These are phyloP conservation scores for Vachellia pachyceras DNA, from an alignment of 306 rosid species.

Conservation along the genomic window DNA sequence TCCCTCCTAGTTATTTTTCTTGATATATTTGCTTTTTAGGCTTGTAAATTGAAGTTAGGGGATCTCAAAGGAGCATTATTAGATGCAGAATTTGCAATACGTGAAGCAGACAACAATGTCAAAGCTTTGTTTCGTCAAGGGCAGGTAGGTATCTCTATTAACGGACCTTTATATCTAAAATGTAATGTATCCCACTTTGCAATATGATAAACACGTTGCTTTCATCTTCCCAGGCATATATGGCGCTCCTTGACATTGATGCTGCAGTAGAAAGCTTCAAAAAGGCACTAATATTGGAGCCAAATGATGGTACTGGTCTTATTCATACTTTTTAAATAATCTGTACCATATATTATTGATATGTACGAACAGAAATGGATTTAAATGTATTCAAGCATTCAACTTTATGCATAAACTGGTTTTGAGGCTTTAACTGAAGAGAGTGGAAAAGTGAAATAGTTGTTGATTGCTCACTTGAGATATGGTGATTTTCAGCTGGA, in stretches of 20 bases:
- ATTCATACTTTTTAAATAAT: neutral
- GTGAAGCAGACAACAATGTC: conserved; percentile 86
- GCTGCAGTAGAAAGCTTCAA: conserved; percentile 86
- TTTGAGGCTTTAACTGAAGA: conserved; percentile 1
- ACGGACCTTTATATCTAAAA: neutral
- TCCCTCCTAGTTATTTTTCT: conserved; percentile 9
- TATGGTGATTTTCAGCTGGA: conserved; percentile 68
- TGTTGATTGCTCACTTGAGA: conserved; percentile 31
- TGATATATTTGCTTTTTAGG: conserved; percentile 52
- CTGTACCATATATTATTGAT: neutral
- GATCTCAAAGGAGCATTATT: conserved; percentile 90
- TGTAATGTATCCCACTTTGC: conserved; percentile 6
- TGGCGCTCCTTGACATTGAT: conserved; percentile 88
- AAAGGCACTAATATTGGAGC: conserved; percentile 79
- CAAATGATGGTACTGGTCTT: conserved; percentile 68
- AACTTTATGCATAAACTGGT: conserved; percentile 3
- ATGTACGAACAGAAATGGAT: neutral
- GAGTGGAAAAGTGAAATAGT: neutral
- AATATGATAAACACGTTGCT: conserved; percentile 34
- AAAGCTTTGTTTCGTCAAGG: conserved; percentile 98
- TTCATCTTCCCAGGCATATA: conserved; percentile 61
- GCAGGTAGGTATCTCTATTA: conserved; percentile 70
- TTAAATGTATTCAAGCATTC: neutral
- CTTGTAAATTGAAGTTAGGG: conserved; percentile 87
- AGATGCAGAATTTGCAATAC: conserved; percentile 93